Conservation (phyloP, 2,329 filamentous ascomycete species). For the Claviceps pazoutovae region DNA sequence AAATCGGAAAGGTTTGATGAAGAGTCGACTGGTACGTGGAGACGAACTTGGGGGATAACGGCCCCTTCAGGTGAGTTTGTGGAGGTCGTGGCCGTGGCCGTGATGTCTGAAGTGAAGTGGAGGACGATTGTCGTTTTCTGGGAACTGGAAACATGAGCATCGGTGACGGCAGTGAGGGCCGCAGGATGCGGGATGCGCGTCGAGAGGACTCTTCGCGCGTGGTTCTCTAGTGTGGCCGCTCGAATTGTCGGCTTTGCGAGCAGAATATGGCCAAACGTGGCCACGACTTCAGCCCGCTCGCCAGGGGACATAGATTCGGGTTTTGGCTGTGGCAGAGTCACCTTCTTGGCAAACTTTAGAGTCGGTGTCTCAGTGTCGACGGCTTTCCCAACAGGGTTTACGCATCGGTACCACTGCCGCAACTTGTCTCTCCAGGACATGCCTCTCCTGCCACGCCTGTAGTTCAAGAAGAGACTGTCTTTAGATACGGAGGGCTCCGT, state of each 20-base stretch:
- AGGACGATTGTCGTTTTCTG: slow-evolving; percentile 27
- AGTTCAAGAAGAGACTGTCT: slow-evolving; percentile 8
- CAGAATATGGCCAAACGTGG: slow-evolving; percentile 39
- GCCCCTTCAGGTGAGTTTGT: neutral
- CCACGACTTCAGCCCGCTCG: slow-evolving; percentile 14
- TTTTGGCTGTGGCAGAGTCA: neutral
- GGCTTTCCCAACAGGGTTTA: slow-evolving; percentile 9
- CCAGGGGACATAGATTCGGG: neutral
- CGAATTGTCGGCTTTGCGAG: slow-evolving; percentile 15
- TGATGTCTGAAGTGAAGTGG: slow-evolving; percentile 27
- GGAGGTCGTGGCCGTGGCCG: neutral
- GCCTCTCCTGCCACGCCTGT: slow-evolving; percentile 18
- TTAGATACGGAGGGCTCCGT: slow-evolving; percentile 1
- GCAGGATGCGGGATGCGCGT: slow-evolving; percentile 34
- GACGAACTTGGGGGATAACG: slow-evolving; percentile 11
- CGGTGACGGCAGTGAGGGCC: slow-evolving; percentile 25
- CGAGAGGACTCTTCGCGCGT: slow-evolving; percentile 24
- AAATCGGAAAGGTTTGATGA: slow-evolving; percentile 16
- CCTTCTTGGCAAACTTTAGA: neutral
- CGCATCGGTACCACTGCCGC: slow-evolving; percentile 17
- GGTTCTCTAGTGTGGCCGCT: neutral
- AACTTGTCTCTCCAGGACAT: slow-evolving; percentile 23
- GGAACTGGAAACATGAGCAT: slow-evolving; percentile 13
- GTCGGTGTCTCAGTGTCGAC: neutral
- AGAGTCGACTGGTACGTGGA: slow-evolving; percentile 18